Base-by-base conservation (phyloP, 1,284 basidiomycete genomes). In the Coniferiporia weirii region DNA sequence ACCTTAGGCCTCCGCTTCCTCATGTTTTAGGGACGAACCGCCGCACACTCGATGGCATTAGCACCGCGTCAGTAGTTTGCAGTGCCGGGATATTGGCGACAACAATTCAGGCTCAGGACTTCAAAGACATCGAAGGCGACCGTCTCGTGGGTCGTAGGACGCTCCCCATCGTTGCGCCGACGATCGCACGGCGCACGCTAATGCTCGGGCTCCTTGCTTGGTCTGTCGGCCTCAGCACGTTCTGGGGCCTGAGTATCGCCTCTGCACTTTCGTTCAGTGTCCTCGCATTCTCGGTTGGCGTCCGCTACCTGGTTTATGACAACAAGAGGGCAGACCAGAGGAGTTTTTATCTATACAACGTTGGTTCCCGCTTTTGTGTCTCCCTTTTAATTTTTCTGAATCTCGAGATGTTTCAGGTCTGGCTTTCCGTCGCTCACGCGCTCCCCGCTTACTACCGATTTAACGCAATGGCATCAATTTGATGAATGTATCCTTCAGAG, bases 101-200 rank as follows among this genome's bases (percentile, higher is more conserved):
- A 2, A 76, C 75, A 5, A 71, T 75, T 13, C 75, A 76, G 3
- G 69, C 71, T 0, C 75, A 77, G 64, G 77, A 78, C 57, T 78
- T 76, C 64, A 69, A 70, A 27, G 77, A 79, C 56, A 67, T 70
- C 7, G 69, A 66, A 8, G 77, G 77, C 4, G 77, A 79, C 61
- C 62, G 60, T 5, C 63, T 51, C 4, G 66, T 69, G 20, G 75
- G 76, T 12, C 68, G 77, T 10, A 67, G 64, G 3, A 79, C 77
- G 0, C 63, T 78, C 10, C 76, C 77, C 17, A 74, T 78, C 49
- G 62, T 67, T 19, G 66, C 67, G 0, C 74, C 72, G 13, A 54
- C 45, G 10, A 8, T 57, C 20, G 60, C 60, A 5, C 51, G 55
- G 6, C 56, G 49, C 12, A 61, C 50, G 27, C 44, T 61, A 9